Percentiles rank a stretch among this genome's conserved stretches.
phyloP scores from a whole-genome alignment of 176 grass and related monocot species.

The Sorghum bicolor region DNA sequence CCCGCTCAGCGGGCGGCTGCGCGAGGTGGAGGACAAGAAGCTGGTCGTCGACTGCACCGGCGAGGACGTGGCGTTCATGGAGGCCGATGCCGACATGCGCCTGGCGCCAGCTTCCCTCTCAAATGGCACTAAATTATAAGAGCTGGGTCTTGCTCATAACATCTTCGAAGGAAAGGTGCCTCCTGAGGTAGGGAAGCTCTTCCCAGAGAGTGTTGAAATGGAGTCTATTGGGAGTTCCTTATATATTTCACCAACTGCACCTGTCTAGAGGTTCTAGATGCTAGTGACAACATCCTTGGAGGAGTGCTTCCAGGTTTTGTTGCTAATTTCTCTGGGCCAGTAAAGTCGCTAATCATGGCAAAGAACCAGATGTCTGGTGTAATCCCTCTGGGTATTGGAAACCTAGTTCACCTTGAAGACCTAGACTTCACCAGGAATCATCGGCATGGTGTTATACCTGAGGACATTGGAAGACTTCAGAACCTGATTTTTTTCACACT shows the following conservation, averaged over 20 bases:
- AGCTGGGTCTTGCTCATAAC: background rate
- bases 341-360: background rate
- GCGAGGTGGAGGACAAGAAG: constrained; percentile 30
- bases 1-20: constrained; percentile 32
- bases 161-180: constrained; percentile 12
- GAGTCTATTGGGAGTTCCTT: constrained; percentile 22
- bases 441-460: constrained; percentile 32
- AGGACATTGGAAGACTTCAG: constrained; percentile 8
- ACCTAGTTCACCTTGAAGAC: background rate
- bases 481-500: background rate
- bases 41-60: constrained; percentile 56
- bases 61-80: constrained; percentile 31
- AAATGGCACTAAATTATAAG: background rate
- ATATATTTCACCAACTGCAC: constrained; percentile 28
- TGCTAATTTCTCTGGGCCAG: constrained; percentile 18
- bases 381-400: constrained; percentile 30
- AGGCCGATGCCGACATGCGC: too few species aligned
- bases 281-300: background rate
- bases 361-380: constrained; percentile 1
- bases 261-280: background rate
- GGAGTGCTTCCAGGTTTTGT: constrained; percentile 15
- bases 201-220: background rate
- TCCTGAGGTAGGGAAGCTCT: constrained; percentile 18
- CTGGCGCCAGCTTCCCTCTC: background rate
- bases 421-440: background rate